Evolutionary conservation across 1,139 yeast species (phyloP).

Genomic region (Casaregolazyma lundiana): DNA sequence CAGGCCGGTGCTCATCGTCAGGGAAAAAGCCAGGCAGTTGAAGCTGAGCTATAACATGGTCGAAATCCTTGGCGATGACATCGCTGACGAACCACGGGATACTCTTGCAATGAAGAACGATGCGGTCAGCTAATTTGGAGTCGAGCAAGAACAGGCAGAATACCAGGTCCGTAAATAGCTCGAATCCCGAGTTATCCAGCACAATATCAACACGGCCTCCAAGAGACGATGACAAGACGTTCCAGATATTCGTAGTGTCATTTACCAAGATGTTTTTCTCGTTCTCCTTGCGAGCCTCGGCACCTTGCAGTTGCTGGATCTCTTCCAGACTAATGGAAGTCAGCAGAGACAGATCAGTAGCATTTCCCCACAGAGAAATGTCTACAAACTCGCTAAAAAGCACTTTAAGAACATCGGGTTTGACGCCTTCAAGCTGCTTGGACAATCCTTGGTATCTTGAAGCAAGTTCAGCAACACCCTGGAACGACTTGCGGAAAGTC

Average conservation of each 20-base stretch:
- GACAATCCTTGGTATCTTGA: conserved; percentile 55
- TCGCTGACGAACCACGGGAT: conserved; percentile 98
- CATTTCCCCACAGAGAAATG: conserved; percentile 95
- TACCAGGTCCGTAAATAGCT: conserved; percentile 81
- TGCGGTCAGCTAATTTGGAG: conserved; percentile 53
- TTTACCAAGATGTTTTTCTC: conserved; percentile 79
- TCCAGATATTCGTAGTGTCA: conserved; percentile 70
- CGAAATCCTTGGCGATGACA: conserved; percentile 78
- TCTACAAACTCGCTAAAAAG: conserved; percentile 67
- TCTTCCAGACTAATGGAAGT: conserved; percentile 70
- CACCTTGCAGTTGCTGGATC: conserved; percentile 86
- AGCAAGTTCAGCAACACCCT: conserved; percentile 81
- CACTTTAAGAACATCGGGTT: conserved; percentile 44
- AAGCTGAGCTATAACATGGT: conserved; percentile 55
- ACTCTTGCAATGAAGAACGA: conserved; percentile 82
- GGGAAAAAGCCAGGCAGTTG: conserved; percentile 50
- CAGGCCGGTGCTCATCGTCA: conserved; percentile 42
- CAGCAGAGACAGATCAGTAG: conserved; percentile 85
- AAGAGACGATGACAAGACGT: conserved; percentile 26
- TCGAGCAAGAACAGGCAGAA: conserved; percentile 73
- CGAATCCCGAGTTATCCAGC: conserved; percentile 93
- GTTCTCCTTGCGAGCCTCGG: conserved; percentile 75
- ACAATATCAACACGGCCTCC: conserved; percentile 71
- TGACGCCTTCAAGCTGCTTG: conserved; percentile 36
- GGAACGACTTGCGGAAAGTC: conserved; percentile 69